Evolutionary conservation across 306 rosid species (phyloP), one percentile per base, ranked within the genome.

Genomic region (Ormosia emarginata): DNA sequence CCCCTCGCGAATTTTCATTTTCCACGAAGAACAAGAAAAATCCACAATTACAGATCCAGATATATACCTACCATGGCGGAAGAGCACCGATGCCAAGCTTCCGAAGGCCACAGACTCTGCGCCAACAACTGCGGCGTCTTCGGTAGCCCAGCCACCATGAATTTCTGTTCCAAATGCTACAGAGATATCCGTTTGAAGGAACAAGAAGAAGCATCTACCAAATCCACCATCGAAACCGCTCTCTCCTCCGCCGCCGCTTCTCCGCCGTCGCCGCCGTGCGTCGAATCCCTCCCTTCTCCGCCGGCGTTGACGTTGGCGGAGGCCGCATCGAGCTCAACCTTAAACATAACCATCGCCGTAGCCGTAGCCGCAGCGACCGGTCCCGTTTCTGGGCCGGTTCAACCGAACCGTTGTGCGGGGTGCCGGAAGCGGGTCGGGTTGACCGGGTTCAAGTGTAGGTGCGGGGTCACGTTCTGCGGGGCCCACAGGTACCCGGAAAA

Each of bases 91-190:
- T 94, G 93, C 85, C 79, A 94, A 81, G 86, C 98, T 74, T 88
- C 97, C 0, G 95, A 94, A 79, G 95, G 95, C 1, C 98, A 89
- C 92, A 89, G 89, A 24, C 95, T 84, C 82, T 94, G 98, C 76
- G 87, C 75, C 5, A 94, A 94, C 80, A 94, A 92, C 83, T 94
- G 98, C 74, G 98, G 98, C 46, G 88, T 94, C 86, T 87, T 89
- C 57, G 98, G 97, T 10, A 90, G 91, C 77, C 53, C 97, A 1
- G 79, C 95, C 13, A 94, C 97, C 75, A 92, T 92, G 97, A 81
- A 91, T 66, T 95, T 94, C 87, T 94, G 98, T 85, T 86, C 98
- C 84, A 89, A 94, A 80, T 94, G 98, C 88, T 92, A 85, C 92
- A 43, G 86, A 33, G 93, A 90, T 34, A 47, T 87, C 63, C 79